Conservation (phyloP, 1,284 basidiomycete species). For the Macrocystidia cucumis region DNA sequence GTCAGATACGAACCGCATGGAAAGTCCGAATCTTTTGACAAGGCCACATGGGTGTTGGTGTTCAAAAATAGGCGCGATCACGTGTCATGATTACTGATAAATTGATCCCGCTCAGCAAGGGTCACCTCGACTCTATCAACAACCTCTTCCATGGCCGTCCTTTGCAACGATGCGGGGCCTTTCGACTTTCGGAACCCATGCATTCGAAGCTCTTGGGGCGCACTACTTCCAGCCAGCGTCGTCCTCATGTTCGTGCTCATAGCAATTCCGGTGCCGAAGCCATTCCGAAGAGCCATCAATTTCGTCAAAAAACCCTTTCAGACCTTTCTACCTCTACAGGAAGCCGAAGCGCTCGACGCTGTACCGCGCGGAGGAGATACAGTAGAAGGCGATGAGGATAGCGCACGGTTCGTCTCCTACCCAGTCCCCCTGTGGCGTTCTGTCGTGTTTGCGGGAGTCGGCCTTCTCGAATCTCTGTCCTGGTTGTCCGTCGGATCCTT, state of each 20-base stretch:
- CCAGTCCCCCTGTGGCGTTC: slow-evolving; percentile 48
- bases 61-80: too few relatives aligned
- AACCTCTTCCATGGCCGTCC: too few relatives aligned
- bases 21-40: too few relatives aligned
- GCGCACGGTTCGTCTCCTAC: slow-evolving; percentile 15
- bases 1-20: too few relatives aligned
- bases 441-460: slow-evolving; percentile 38
- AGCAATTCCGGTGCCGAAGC: slow-evolving; percentile 28
- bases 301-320: slow-evolving; percentile 29
- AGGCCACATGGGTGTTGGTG: too few relatives aligned
- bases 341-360: slow-evolving; percentile 46
- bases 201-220: slow-evolving; percentile 48
- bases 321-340: slow-evolving; percentile 47
- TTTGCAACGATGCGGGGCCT: neutral
- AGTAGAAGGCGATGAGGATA: slow-evolving; percentile 17
- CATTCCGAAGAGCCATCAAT: slow-evolving; percentile 22
- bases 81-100: too few relatives aligned
- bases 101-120: too few relatives aligned
- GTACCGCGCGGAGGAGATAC: slow-evolving; percentile 14
- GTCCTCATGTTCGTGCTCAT: slow-evolving; percentile 37
- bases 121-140: too few relatives aligned
- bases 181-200: slow-evolving; percentile 43
- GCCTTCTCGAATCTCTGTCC: slow-evolving; percentile 37
- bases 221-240: slow-evolving; percentile 41
- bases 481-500: slow-evolving; percentile 46